Evolutionary conservation across 768 basidiomycete species (phyloP), one percentile per base, ranked within the genome.

Genomic region (Lactarius akahatsu): DNA sequence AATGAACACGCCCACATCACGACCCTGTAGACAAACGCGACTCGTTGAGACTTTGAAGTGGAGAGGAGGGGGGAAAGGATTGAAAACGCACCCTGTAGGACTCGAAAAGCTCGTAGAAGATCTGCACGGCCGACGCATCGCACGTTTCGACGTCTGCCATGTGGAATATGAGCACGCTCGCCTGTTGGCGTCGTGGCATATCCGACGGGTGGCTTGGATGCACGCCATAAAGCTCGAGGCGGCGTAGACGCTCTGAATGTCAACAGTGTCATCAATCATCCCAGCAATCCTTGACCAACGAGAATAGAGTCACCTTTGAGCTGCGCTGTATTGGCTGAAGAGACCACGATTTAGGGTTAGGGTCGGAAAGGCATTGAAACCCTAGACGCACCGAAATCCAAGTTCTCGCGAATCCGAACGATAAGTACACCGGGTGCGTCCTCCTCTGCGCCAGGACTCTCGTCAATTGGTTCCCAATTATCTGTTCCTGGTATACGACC

Each of bases 91-190:
- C 93, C 77, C 84, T 81, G 76, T 97, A 95, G 16, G 91, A 89
- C 69, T 88, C 85, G 54, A 88, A 77, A 2, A 95, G 76, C 74
- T 96, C 94, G 65, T 83, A 81, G 72, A 96, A 87, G 69, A 94
- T 91, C 76, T 94, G 92, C 10, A 87, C 84, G 34, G 94, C 93
- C 91, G 92, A 94, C 9, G 96, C 94, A 75, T 99, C 96, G 66
- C 92, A 88, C 20, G 81, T 84, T 64, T 95, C 92, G 4, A 97
- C 90, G 77, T 98, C 96, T 15, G 90, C 89, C 82, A 98, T 83
- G 71, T 98, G 96, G 77, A 99, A 95, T 26, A 97, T 92, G 28
- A 98, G 77, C 2, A 87, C 86, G 15, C 82, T 84, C 5, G 94
- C 88, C 64, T 89, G 83, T 62, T 87, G 84, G 68, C 94, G 81